A percentile compares a stretch with the other conserved stretches of the same genome.
phyloP scores from a whole-genome alignment of 2,329 filamentous ascomycete species.

The Intubia oerlemansii region DNA sequence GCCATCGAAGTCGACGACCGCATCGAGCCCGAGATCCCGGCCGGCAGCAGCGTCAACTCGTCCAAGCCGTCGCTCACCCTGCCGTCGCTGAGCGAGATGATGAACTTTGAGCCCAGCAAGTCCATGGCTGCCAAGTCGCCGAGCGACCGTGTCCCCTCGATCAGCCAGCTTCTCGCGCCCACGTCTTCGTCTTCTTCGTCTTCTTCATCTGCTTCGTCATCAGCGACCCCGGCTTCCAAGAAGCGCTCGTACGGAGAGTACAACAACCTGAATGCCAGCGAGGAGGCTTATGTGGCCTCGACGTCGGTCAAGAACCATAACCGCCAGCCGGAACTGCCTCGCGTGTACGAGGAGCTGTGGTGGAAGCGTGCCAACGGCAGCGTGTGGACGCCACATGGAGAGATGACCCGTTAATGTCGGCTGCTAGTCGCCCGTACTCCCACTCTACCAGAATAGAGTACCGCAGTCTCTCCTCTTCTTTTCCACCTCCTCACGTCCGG shows the following conservation, averaged over 20 bases:
- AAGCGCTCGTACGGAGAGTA: slow-evolving; percentile 8
- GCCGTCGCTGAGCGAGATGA: slow-evolving; percentile 8
- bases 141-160: slow-evolving; percentile 6
- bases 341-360: slow-evolving; percentile 6
- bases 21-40: too few relatives aligned
- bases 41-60: too few relatives aligned
- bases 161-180: slow-evolving; percentile 6
- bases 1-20: too few relatives aligned
- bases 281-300: slow-evolving; percentile 2
- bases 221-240: slow-evolving; percentile 4
- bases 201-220: too few relatives aligned
- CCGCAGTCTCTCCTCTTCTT: not conserved
- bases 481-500: too few relatives aligned
- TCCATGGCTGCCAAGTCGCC: not conserved
- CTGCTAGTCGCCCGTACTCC: too few relatives aligned
- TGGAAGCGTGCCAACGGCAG: slow-evolving; percentile 9
- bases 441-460: too few relatives aligned
- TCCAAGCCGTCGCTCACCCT: too few relatives aligned
- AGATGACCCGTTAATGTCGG: slow-evolving; percentile 2
- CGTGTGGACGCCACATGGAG: slow-evolving; percentile 6
- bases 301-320: slow-evolving; percentile 8
- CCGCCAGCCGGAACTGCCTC: slow-evolving; percentile 4
- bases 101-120: slow-evolving; percentile 5
- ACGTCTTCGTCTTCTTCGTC: too few relatives aligned
- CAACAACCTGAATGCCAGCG: slow-evolving; percentile 4